phyloP scores from a whole-genome alignment of 768 basidiomycete species.

The Asterophora lycoperdoides region DNA sequence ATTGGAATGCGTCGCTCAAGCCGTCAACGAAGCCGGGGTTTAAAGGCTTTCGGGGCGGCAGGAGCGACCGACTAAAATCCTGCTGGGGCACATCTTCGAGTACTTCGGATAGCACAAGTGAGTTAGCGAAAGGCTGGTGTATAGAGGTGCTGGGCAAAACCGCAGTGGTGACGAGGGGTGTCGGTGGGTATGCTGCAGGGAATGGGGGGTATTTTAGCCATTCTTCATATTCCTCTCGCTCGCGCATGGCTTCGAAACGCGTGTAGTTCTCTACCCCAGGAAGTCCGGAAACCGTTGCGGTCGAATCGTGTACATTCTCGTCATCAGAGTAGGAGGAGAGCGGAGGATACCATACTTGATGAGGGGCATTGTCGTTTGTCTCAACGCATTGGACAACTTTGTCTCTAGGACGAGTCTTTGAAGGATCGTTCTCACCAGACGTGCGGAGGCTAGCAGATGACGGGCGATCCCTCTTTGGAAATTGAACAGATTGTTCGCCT shows the following conservation, averaged over 20 bases:
- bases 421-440: conserved; percentile 2
- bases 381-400: conserved; percentile 11
- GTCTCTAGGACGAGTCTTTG: conserved; percentile 6
- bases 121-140: conserved; percentile 3
- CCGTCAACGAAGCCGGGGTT: conserved; percentile 54
- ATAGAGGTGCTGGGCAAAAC: conserved; percentile 18
- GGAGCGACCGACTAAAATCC: conserved; percentile 74
- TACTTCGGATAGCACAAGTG: conserved; percentile 29
- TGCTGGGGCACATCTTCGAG: conserved; percentile 38
- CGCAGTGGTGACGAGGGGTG: conserved; percentile 44
- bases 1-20: conserved; percentile 53
- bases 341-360: conserved; percentile 64
- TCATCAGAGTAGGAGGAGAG: conserved; percentile 37
- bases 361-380: conserved; percentile 3
- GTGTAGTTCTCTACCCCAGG: neutral
- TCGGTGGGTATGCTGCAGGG: conserved; percentile 74
- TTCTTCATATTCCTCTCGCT: conserved; percentile 45
- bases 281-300: conserved; percentile 6
- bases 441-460: neutral
- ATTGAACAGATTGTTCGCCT: conserved; percentile 2
- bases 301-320: conserved; percentile 25
- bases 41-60: conserved; percentile 53
- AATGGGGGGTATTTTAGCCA: conserved; percentile 74
- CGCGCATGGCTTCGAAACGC: conserved; percentile 4
- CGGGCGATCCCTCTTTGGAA: conserved; percentile 11